Conservation (phyloP, 306 rosid genomes). For the Corylus avellana region DNA sequence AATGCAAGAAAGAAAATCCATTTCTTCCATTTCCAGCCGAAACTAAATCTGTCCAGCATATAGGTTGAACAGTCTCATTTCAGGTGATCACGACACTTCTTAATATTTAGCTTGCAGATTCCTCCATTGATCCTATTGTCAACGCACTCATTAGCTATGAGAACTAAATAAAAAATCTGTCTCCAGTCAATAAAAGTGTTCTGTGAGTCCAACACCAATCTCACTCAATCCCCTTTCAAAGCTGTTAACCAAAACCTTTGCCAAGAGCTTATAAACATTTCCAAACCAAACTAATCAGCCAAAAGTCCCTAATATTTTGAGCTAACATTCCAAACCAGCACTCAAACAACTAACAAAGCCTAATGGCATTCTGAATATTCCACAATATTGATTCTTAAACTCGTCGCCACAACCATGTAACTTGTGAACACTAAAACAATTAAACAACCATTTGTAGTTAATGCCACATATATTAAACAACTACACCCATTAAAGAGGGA, state of each 20-base stretch:
- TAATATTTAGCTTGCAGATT: not conserved
- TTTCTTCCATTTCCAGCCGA: not conserved
- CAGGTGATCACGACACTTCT: not conserved
- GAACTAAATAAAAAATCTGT: not conserved
- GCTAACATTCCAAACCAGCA: not conserved
- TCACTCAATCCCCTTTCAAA: not conserved
- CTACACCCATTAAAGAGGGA: not conserved
- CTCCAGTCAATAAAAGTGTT: not conserved
- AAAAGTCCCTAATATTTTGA: not conserved
- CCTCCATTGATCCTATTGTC: not conserved
- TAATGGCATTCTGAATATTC: not conserved
- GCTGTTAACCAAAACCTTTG: not conserved
- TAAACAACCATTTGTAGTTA: not conserved
- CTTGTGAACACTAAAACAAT: not conserved
- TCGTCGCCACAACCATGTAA: not conserved
- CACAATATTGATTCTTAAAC: not conserved
- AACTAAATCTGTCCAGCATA: not conserved
- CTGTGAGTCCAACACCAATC: not conserved
- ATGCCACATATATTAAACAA: not conserved
- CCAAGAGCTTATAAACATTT: not conserved
- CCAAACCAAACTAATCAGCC: not conserved
- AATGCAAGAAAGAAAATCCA: not conserved
- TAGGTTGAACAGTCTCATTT: not conserved
- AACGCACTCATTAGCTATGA: not conserved
- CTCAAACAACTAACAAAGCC: not conserved